These are phyloP conservation scores for Odontarrhena argentea DNA, from an alignment of 345 rosid species.

Conservation along the genomic window DNA sequence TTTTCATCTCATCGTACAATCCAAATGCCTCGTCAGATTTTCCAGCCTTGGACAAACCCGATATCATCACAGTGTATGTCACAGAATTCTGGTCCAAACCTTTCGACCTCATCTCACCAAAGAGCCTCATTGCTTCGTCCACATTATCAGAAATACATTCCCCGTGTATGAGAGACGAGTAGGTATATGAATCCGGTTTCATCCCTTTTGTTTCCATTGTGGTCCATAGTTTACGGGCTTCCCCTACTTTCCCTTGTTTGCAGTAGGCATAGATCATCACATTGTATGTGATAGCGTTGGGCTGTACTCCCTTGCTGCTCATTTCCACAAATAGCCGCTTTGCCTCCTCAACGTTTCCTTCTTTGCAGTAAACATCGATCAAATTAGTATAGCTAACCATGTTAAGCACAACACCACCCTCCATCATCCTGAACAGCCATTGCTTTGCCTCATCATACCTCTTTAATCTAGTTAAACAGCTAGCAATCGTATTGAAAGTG, in stretches of 20 bases:
- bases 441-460: slow-evolving; percentile 69
- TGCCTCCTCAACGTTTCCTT: slow-evolving; percentile 81
- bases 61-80: slow-evolving; percentile 68
- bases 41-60: slow-evolving; percentile 70
- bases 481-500: slow-evolving; percentile 64
- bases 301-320: slow-evolving; percentile 56
- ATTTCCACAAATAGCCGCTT: slow-evolving; percentile 63
- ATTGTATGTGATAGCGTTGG: slow-evolving; percentile 62
- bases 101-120: slow-evolving; percentile 53
- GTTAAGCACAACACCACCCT: slow-evolving; percentile 52
- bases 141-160: slow-evolving; percentile 66
- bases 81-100: slow-evolving; percentile 53
- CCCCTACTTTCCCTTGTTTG: slow-evolving; percentile 67
- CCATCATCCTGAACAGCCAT: slow-evolving; percentile 61
- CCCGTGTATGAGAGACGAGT: slow-evolving; percentile 74
- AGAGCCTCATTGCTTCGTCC: slow-evolving; percentile 68
- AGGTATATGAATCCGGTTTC: slow-evolving; percentile 61
- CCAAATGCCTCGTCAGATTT: slow-evolving; percentile 81
- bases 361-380: slow-evolving; percentile 75
- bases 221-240: slow-evolving; percentile 60
- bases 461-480: slow-evolving; percentile 58
- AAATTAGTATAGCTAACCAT: slow-evolving; percentile 64
- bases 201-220: slow-evolving; percentile 61
- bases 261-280: slow-evolving; percentile 64
- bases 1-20: slow-evolving; percentile 69